These are phyloP conservation scores for Schrenkiella parvula DNA, from an alignment of 345 rosid genomes.

Conservation along the genomic window DNA sequence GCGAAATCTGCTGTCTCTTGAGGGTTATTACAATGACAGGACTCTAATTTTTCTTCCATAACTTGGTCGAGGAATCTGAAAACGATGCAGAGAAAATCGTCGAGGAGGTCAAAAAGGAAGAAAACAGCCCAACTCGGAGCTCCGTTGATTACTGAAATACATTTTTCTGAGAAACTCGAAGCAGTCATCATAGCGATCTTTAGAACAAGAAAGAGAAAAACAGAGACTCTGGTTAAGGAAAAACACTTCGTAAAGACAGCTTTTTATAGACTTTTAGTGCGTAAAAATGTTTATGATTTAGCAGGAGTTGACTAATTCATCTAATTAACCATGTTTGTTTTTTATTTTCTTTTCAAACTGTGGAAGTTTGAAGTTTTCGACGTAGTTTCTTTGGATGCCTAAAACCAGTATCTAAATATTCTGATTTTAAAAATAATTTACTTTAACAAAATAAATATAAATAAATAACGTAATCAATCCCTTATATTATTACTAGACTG, in stretches of 20 bases:
- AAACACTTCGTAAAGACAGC: neutral
- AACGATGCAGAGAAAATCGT: conserved; percentile 41
- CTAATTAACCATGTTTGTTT: too few species aligned
- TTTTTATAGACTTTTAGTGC: conserved; percentile 1
- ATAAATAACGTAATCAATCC: too few species aligned
- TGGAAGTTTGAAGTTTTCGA: too few species aligned
- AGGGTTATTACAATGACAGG: conserved; percentile 42
- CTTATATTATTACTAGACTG: too few species aligned
- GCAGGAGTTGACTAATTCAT: neutral
- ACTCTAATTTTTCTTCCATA: conserved; percentile 43
- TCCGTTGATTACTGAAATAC: conserved; percentile 27
- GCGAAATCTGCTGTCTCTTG: neutral
- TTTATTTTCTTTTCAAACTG: too few species aligned
- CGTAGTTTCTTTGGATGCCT: too few species aligned
- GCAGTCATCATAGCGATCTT: conserved; percentile 22
- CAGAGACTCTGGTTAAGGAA: neutral
- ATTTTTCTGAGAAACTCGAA: conserved; percentile 25
- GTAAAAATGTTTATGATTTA: neutral
- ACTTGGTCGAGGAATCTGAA: conserved; percentile 48
- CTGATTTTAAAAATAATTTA: too few species aligned
- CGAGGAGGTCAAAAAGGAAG: conserved; percentile 55
- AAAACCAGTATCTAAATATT: too few species aligned
- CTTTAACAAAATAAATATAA: too few species aligned
- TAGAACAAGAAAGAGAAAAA: neutral
- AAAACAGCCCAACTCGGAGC: conserved; percentile 39